Conservation (phyloP, 305 asterid genomes). For the Fraxinus sp. region DNA sequence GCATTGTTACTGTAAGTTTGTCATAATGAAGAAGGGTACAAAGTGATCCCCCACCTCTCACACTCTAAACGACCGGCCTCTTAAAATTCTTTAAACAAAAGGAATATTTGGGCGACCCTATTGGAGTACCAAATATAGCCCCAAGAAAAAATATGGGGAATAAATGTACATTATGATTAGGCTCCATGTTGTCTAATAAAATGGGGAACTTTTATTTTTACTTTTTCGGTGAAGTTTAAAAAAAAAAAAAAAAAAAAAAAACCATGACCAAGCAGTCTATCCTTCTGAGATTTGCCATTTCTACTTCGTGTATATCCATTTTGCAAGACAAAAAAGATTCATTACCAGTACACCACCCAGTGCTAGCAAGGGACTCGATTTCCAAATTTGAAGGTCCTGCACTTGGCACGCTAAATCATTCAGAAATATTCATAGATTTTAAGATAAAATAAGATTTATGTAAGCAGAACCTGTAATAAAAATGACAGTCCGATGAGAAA, state of each 20-base stretch:
- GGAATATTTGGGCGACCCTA: neutral
- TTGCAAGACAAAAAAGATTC: neutral
- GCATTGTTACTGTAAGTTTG: neutral
- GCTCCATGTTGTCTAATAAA: neutral
- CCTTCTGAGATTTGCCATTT: neutral
- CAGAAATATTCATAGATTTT: neutral
- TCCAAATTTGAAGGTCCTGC: constrained; percentile 68
- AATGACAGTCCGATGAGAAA: constrained; percentile 63
- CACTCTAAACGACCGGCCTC: neutral
- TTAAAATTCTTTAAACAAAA: neutral
- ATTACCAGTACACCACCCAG: constrained; percentile 76
- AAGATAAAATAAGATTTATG: neutral
- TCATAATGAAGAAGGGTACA: neutral
- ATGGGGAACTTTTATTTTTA: neutral
- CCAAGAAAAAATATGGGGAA: neutral
- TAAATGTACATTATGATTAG: neutral
- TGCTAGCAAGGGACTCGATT: constrained; percentile 64
- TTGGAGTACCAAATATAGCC: neutral
- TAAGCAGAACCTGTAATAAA: constrained; percentile 66
- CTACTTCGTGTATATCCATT: neutral
- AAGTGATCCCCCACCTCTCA: neutral
- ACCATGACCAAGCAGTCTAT: neutral
- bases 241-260: neutral
- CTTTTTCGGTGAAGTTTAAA: neutral
- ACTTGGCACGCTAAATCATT: constrained; percentile 15